Evolutionary conservation across 2,329 filamentous ascomycete genomes (phyloP).

Genomic region (Fusarium humuli): DNA sequence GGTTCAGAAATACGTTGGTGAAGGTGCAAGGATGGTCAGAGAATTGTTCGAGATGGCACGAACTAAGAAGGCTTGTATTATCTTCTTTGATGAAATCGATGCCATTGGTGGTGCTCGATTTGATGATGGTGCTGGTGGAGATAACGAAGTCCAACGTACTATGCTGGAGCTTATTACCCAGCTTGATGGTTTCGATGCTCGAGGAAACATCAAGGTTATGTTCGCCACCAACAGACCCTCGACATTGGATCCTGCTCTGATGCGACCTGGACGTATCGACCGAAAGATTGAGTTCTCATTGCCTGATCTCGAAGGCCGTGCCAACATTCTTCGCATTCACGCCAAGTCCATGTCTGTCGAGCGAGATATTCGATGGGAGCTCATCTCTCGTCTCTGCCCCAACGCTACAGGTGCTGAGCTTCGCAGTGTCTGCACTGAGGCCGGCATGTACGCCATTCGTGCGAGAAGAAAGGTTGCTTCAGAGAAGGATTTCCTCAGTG

Average conservation of each 20-base stretch:
- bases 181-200: conserved; percentile 93
- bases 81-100: conserved; percentile 97
- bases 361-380: conserved; percentile 97
- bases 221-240: conserved; percentile 97
- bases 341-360: conserved; percentile 99
- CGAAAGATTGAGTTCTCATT: conserved; percentile 99
- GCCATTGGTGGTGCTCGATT: conserved; percentile 96
- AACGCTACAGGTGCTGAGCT: conserved; percentile 97
- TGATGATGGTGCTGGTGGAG: conserved; percentile 94
- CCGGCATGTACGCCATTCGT: conserved; percentile 97
- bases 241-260: conserved; percentile 94
- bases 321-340: conserved; percentile 97
- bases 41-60: conserved; percentile 99
- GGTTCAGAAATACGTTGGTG: conserved; percentile 98
- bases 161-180: conserved; percentile 99
- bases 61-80: conserved; percentile 99
- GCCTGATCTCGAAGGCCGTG: conserved; percentile 94
- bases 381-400: conserved; percentile 95
- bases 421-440: conserved; percentile 96
- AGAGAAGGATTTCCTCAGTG: conserved; percentile 98
- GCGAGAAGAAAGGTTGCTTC: conserved; percentile 96
- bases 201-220: conserved; percentile 99
- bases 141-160: conserved; percentile 97
- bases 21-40: conserved; percentile 97
- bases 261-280: conserved; percentile 97